Evolutionary conservation across 2,329 filamentous ascomycete species (phyloP), one percentile per base, ranked within the genome.

Genomic region (Stemphylium beticola): DNA sequence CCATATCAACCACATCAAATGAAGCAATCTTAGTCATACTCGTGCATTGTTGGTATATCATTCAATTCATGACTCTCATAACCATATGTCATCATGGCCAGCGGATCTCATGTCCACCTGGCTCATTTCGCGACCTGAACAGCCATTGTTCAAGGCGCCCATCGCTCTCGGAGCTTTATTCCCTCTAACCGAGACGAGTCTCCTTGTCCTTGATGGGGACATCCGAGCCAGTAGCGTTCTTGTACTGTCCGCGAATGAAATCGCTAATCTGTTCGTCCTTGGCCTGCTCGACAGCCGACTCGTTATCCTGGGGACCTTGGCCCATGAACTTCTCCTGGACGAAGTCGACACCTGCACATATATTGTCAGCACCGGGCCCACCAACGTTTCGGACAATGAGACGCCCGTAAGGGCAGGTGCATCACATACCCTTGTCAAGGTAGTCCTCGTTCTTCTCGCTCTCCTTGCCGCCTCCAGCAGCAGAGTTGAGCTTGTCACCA

Each of bases 261-360:
- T 92, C 88, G 24, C 85, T 86, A 65, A 93, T 90, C 73, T 89
- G 81, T 75, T 91, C 88, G 73, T 95, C 91, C 79, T 93, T 93
- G 65, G 88, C 89, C 77, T 96, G 91, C 78, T 96, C 91, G 17
- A 86, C 71, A 4, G 91, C 91, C 45, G 73, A 77, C 74, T 74
- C 72, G 46, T 74, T 74, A 55, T 71, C 64, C 78, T 95, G 91
- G 41, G 83, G 70, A 15, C 91, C 91, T 62, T 86, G 79, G 33
- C 86, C 86, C 14, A 95, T 71, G 72, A 92, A 77, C 60, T 90
- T 85, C 76, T 95, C 85, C 77, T 96, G 91, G 20, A 92, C 83
- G 60, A 83, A 85, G 75, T 95, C 91, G 79, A 93, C 80, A 47
- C 85, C 91, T 93, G 60, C 15, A 37, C 2, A 12, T 12, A 36